phyloP scores from a whole-genome alignment of 2,329 filamentous ascomycete species.

The Neurospora sp. region DNA sequence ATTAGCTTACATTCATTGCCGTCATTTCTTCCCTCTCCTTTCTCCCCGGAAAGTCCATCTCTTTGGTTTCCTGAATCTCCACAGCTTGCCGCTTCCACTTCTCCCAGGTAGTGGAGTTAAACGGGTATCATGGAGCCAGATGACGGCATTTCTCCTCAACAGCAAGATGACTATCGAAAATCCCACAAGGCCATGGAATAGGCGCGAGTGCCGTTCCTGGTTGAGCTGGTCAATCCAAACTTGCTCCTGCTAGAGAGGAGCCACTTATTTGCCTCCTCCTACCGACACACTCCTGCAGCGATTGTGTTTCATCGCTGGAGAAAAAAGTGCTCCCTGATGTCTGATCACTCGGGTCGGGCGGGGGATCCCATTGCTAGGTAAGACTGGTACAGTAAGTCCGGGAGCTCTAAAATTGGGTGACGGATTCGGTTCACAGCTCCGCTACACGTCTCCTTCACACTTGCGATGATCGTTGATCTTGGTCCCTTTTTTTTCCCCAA shows the following conservation, averaged over 20 bases:
- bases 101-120: not conserved
- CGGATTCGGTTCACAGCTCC: not conserved
- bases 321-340: not conserved
- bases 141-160: not conserved
- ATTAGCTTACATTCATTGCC: not conserved
- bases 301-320: not conserved
- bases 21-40: not conserved
- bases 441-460: not conserved
- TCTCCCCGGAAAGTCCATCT: not conserved
- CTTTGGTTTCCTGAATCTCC: not conserved
- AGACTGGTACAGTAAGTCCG: not conserved
- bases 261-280: not conserved
- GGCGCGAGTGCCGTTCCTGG: not conserved
- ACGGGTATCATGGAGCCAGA: not conserved
- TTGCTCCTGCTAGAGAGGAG: not conserved
- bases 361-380: not conserved
- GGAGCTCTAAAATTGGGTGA: not conserved
- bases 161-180: not conserved
- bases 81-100: not conserved
- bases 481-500: not conserved
- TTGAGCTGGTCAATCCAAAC: not conserved
- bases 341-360: not conserved
- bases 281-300: not conserved
- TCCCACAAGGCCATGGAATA: not conserved
- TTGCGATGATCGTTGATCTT: not conserved